A percentile compares a stretch with the other conserved stretches of the same genome.
Conservation (phyloP, 129 eudicot genomes). For the Flaveria bidentis region DNA sequence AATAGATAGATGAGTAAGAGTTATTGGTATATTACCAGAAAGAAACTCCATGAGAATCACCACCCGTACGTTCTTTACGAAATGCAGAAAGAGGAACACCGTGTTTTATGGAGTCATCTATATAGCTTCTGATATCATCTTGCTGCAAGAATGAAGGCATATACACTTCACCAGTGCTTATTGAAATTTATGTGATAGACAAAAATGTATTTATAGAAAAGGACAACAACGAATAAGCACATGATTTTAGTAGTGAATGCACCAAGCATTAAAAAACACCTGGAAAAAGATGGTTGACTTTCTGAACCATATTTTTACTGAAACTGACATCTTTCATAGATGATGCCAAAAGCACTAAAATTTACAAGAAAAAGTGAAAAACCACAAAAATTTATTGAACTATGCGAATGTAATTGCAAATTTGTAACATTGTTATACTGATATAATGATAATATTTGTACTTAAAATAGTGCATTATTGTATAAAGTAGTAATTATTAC, state of each 20-base stretch:
- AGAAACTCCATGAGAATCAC: constrained; percentile 93
- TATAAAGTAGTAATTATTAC: neutral
- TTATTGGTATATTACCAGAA: constrained; percentile 57
- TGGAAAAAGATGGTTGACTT: constrained; percentile 3
- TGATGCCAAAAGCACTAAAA: neutral
- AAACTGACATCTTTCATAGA: constrained; percentile 4
- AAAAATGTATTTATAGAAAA: neutral
- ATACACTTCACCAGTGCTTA: constrained; percentile 12
- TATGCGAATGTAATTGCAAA: neutral
- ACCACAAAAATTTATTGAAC: neutral
- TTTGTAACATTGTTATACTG: neutral
- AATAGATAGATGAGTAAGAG: neutral
- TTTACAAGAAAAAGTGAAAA: neutral
- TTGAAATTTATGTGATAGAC: neutral
- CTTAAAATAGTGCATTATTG: neutral
- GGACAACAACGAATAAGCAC: neutral
- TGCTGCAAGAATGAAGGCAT: constrained; percentile 60
- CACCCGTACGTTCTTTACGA: constrained; percentile 93
- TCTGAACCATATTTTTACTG: neutral
- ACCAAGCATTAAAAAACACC: neutral
- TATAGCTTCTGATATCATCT: constrained; percentile 90
- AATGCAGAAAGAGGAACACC: constrained; percentile 82
- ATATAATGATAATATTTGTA: neutral
- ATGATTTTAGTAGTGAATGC: neutral
- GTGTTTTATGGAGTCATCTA: constrained; percentile 81